Base-by-base conservation (phyloP, 768 basidiomycete genomes). In the Suillus paluster region DNA sequence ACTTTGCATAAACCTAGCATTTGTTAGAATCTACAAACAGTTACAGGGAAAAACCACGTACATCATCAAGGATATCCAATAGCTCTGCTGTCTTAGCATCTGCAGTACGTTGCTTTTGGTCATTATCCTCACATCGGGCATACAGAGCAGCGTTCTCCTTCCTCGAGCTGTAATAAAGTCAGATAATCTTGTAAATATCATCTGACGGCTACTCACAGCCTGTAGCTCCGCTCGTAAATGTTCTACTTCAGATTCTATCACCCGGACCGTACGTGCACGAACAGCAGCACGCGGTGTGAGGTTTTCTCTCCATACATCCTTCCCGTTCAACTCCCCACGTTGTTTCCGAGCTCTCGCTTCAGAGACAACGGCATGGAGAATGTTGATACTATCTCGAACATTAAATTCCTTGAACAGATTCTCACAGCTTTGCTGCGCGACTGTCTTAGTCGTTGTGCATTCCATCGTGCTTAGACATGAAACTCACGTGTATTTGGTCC, bases 351-450 rank as follows among this genome's bases (percentile, higher is more conserved):
- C 68, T 71, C 87, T 64, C 9, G 90, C 91, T 36, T 91, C 90
- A 12, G 80, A 84, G 1, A 93, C 85, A 15, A 91, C 83, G 12
- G 80, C 79, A 63, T 93, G 90, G 14, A 94, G 79, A 4, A 80
- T 80, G 70, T 94, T 91, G 36, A 93, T 83, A 65, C 85, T 88
- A 49, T 88, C 86, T 65, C 85, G 84, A 2, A 90, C 86, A 56
- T 84, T 80, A 67, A 89, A 88, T 59, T 88, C 83, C 33, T 80
- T 83, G 71, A 92, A 88, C n/a, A 93, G 64, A 41, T 86, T 83
- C 57, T 92, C 88, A 44, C 89, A 81, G 63, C 87, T 84, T 41
- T 83, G 82, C 90, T 92, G 57, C n/a, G n/a, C 34, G 36, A n/a
- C 44, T 55, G 25, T 33, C 21, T 59, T 38, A 59, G 52, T 9